phyloP scores from a whole-genome alignment of 108 stramenopile species.

The Nitzschia sp. region DNA sequence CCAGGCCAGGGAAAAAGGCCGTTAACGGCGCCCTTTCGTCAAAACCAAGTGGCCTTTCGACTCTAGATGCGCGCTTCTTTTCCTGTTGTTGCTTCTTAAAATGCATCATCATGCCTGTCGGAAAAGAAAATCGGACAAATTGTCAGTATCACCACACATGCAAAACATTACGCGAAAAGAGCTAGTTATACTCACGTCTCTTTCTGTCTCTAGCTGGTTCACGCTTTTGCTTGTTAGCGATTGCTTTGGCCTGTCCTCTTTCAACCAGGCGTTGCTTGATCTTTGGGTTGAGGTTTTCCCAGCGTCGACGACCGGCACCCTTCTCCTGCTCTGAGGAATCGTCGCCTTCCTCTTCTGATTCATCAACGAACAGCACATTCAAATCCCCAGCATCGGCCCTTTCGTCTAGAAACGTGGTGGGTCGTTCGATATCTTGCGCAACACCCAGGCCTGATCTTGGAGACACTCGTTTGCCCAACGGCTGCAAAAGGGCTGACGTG shows the following conservation, averaged over 20 bases:
- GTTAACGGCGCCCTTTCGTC: slow-evolving; percentile 53
- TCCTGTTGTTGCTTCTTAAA: slow-evolving; percentile 58
- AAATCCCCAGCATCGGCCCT: slow-evolving; percentile 32
- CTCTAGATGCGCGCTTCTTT: slow-evolving; percentile 51
- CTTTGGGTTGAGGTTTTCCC: slow-evolving; percentile 71
- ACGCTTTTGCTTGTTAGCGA: slow-evolving; percentile 75
- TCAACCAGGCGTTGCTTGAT: slow-evolving; percentile 65
- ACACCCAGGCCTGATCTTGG: neutral
- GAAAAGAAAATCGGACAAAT: slow-evolving; percentile 4
- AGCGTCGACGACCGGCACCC: slow-evolving; percentile 38
- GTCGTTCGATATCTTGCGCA: slow-evolving; percentile 8
- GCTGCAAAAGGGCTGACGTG: neutral
- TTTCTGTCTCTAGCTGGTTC: slow-evolving; percentile 69
- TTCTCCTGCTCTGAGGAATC: neutral
- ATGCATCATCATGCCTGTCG: slow-evolving; percentile 51
- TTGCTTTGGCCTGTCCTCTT: slow-evolving; percentile 71
- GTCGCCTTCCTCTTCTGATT: slow-evolving; percentile 45
- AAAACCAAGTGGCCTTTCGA: slow-evolving; percentile 58
- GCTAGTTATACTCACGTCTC: slow-evolving; percentile 51
- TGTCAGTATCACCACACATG: too few species aligned
- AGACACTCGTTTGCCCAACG: neutral
- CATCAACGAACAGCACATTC: slow-evolving; percentile 40
- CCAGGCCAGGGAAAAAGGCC: slow-evolving; percentile 52
- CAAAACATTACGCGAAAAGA: neutral
- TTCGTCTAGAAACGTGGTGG: slow-evolving; percentile 32